phyloP scores from a whole-genome alignment of 2,329 filamentous ascomycete species.

The Phoma herbarum region DNA sequence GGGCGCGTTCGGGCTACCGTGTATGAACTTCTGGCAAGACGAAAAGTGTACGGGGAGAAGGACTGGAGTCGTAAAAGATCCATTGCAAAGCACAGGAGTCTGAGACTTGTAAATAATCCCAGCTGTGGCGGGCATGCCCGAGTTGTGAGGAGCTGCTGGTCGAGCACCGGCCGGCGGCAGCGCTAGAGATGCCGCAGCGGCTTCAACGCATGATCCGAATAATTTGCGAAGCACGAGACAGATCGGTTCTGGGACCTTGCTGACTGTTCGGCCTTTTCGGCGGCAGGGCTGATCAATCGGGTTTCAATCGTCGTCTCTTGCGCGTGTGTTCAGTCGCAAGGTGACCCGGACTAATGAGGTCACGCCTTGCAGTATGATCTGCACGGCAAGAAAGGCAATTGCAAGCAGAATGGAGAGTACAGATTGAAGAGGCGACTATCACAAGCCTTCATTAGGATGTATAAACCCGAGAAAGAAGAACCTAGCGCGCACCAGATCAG shows the following conservation, averaged over 20 bases:
- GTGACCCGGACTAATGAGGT: conserved; percentile 10
- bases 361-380: background rate
- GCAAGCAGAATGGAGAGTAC: background rate
- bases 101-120: background rate
- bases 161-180: conserved; percentile 33
- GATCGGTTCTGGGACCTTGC: conserved; percentile 25
- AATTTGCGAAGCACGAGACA: conserved; percentile 29
- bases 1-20: conserved; percentile 16
- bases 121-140: conserved; percentile 2
- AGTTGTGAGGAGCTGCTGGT: conserved; percentile 12
- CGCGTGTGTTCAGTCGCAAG: conserved; percentile 2
- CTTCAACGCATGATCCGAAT: conserved; percentile 27
- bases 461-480: conserved; percentile 10
- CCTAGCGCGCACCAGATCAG: conserved; percentile 23
- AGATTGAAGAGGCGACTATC: conserved; percentile 9
- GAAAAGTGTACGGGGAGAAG: background rate
- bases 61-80: background rate
- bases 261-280: conserved; percentile 28
- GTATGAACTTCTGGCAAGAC: background rate
- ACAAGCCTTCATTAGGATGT: conserved; percentile 1
- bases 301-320: conserved; percentile 7
- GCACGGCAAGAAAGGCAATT: background rate
- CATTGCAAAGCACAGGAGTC: conserved; percentile 8
- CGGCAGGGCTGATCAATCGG: conserved; percentile 17
- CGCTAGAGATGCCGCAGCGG: conserved; percentile 39